phyloP scores from a whole-genome alignment of 441 rosid species.

The Macaranga tanarius region DNA sequence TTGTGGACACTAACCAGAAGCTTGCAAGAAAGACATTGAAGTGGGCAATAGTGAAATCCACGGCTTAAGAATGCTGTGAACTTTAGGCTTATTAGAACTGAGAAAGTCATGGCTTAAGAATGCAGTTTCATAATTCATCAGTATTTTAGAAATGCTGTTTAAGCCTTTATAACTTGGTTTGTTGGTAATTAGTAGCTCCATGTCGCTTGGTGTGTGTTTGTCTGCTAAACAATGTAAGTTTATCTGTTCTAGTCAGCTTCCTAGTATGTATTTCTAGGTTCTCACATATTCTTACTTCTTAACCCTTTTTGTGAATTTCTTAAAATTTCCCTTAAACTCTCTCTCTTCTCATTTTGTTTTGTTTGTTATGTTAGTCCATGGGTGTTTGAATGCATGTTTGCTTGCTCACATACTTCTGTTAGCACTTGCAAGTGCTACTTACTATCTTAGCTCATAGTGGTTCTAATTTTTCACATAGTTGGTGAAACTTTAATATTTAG shows the following conservation, averaged over 20 bases:
- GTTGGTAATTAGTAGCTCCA: neutral
- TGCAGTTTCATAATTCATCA: neutral
- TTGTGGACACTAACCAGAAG: slow-evolving; percentile 7
- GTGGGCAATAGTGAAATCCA: neutral
- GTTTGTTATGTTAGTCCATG: neutral
- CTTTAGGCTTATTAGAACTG: neutral
- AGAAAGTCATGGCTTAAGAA: neutral
- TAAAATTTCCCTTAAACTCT: neutral
- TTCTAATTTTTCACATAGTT: neutral
- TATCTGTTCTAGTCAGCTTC: neutral
- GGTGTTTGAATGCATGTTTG: neutral
- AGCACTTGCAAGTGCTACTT: neutral
- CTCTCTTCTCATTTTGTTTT: neutral
- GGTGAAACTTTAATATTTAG: neutral
- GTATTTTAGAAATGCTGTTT: neutral
- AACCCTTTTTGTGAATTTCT: neutral
- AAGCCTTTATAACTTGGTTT: neutral
- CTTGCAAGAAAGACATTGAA: neutral
- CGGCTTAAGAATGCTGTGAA: no score
- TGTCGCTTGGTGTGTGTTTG: neutral
- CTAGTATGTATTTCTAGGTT: neutral
- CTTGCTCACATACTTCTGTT: neutral
- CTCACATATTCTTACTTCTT: neutral
- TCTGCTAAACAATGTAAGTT: neutral
- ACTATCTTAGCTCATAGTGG: neutral